These are phyloP conservation scores for Hanseniaspora pseudoguilliermondii DNA, from an alignment of 805 yeast genomes.

Conservation along the genomic window DNA sequence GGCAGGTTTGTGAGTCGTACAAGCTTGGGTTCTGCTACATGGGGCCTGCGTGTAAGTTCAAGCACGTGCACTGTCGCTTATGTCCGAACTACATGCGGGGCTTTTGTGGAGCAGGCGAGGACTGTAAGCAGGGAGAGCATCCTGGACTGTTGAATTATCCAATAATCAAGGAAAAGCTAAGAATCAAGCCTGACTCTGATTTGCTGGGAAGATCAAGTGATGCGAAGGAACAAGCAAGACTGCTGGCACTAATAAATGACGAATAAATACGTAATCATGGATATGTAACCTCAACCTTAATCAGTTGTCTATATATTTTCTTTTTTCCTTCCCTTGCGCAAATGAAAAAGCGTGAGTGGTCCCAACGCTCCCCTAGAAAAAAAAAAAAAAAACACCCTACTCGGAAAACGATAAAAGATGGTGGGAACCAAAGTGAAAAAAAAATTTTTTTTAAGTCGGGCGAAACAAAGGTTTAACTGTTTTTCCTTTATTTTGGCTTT, in stretches of 20 bases:
- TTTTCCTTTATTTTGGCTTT: neutral
- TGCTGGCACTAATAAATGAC: conserved; percentile 28
- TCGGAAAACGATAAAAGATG: too few species aligned
- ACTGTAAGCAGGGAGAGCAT: conserved; percentile 65
- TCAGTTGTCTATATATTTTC: neutral
- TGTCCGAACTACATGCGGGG: conserved; percentile 81
- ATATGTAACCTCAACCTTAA: neutral
- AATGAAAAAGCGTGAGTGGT: too few species aligned
- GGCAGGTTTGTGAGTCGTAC: conserved; percentile 71
- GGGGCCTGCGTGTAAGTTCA: conserved; percentile 72
- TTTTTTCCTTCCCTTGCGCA: neutral
- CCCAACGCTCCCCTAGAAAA: neutral
- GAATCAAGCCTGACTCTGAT: conserved; percentile 25
- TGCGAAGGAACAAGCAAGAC: conserved; percentile 26
- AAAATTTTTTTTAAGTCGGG: neutral
- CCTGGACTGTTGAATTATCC: conserved; percentile 34
- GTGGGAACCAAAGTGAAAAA: too few species aligned
- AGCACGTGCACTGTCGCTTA: conserved; percentile 61
- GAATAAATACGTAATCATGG: conserved; percentile 14
- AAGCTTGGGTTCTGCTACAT: conserved; percentile 81
- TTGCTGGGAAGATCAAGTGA: conserved; percentile 27
- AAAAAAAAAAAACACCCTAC: too few species aligned
- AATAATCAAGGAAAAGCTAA: conserved; percentile 34
- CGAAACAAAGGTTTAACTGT: too few species aligned
- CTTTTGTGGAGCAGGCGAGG: conserved; percentile 81